These are phyloP conservation scores for Termitomyces sp. DNA, from an alignment of 768 basidiomycete species.

Conservation along the genomic window DNA sequence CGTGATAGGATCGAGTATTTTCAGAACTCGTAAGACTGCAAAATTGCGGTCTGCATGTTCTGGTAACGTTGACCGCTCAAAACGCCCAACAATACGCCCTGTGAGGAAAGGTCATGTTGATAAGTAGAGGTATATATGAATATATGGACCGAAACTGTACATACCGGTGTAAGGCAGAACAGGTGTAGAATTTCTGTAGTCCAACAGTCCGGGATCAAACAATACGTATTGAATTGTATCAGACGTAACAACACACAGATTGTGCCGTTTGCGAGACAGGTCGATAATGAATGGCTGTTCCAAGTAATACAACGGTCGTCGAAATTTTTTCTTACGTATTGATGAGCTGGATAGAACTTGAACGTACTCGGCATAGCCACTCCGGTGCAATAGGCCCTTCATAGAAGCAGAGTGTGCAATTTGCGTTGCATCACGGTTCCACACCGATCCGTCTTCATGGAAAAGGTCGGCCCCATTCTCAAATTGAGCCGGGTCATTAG, in stretches of 20 bases:
- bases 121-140: neutral
- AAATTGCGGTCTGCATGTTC: constrained; percentile 22
- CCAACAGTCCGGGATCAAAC: too few relatives aligned
- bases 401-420: neutral
- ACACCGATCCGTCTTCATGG: neutral
- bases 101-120: too few relatives aligned
- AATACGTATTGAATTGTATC: too few relatives aligned
- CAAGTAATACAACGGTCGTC: neutral
- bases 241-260: too few relatives aligned
- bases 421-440: neutral
- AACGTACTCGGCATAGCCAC: neutral
- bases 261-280: neutral
- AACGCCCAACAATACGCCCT: constrained; percentile 9
- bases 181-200: neutral
- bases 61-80: constrained; percentile 12
- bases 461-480: neutral
- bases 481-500: too few relatives aligned
- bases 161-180: neutral
- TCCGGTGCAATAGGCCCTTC: neutral
- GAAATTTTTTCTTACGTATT: too few relatives aligned
- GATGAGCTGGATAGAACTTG: neutral
- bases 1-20: constrained; percentile 9
- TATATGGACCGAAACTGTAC: neutral
- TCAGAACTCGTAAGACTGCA: constrained; percentile 24
- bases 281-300: constrained; percentile 2